Conservation (phyloP, 768 basidiomycete species). For the Termitomyces titanicus region DNA sequence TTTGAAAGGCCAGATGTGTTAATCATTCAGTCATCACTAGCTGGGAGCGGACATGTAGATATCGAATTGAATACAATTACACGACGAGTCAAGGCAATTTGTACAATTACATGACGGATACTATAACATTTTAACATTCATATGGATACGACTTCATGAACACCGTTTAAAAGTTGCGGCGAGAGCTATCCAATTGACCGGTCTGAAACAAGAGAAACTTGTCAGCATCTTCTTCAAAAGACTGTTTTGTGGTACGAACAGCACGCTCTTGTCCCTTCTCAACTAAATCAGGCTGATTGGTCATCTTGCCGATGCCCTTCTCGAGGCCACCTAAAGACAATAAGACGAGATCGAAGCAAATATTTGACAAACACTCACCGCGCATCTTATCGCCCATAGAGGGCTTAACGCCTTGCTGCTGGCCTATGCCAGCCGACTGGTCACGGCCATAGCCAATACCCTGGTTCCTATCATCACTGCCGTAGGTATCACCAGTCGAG, state of each 20-base stretch:
- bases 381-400: slow-evolving; percentile 21
- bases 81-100: no score
- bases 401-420: slow-evolving; percentile 5
- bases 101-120: neutral
- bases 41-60: no score
- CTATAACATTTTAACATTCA: no score
- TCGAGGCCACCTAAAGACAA: slow-evolving; percentile 17
- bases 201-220: slow-evolving; percentile 4
- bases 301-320: slow-evolving; percentile 19
- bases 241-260: neutral
- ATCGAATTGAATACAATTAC: no score
- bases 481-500: neutral
- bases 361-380: slow-evolving; percentile 3
- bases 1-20: no score
- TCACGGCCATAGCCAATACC: slow-evolving; percentile 1
- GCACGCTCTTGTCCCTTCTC: slow-evolving; percentile 20
- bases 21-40: no score
- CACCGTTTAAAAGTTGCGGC: neutral
- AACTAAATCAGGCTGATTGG: slow-evolving; percentile 16
- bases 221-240: no score
- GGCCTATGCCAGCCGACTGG: neutral
- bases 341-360: neutral
- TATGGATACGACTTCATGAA: no score
- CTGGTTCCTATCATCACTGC: slow-evolving; percentile 1
- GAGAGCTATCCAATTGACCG: slow-evolving; percentile 1